A percentile compares a stretch with the other conserved stretches of the same genome.
phyloP scores from a whole-genome alignment of 75 land plant species.

The Ceratopteris richardii region DNA sequence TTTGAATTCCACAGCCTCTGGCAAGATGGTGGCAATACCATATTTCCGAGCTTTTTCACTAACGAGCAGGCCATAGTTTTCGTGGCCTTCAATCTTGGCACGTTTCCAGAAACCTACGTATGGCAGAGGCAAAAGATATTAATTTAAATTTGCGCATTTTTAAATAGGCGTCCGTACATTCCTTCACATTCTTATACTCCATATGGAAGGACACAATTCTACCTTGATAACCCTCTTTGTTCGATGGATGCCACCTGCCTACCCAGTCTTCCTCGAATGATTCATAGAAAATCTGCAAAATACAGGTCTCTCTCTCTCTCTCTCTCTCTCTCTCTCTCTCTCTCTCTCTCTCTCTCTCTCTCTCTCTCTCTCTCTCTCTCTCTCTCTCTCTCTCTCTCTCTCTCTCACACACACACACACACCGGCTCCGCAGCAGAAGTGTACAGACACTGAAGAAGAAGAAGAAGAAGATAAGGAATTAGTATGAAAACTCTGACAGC shows the following conservation, averaged over 20 bases:
- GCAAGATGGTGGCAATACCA: conserved; percentile 73
- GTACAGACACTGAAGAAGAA: too few species aligned
- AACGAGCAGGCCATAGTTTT: conserved; percentile 90
- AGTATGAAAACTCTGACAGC: too few species aligned
- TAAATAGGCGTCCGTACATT: too few species aligned
- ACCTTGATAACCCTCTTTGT: conserved; percentile 6
- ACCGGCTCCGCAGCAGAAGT: neutral
- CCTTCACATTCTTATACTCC: too few species aligned
- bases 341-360: conserved; percentile 5
- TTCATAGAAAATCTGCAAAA: conserved; percentile 8
- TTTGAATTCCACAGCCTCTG: conserved; percentile 46
- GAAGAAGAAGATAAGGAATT: too few species aligned
- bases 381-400: neutral
- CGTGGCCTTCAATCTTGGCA: conserved; percentile 88
- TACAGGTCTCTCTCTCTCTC: too few species aligned
- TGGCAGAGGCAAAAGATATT: neutral
- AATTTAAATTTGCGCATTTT: neutral
- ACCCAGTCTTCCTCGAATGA: conserved; percentile 6
- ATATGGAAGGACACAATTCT: too few species aligned
- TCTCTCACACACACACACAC: conserved; percentile 1
- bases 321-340: conserved; percentile 9
- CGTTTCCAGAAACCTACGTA: conserved; percentile 89
- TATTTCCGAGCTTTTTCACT: conserved; percentile 86
- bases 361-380: neutral
- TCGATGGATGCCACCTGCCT: conserved; percentile 8